Percentiles rank a stretch among this genome's conserved stretches.
Evolutionary conservation across 2,329 filamentous ascomycete genomes (phyloP).

Genomic region (Neophaeococcomyces mojaviensis): DNA sequence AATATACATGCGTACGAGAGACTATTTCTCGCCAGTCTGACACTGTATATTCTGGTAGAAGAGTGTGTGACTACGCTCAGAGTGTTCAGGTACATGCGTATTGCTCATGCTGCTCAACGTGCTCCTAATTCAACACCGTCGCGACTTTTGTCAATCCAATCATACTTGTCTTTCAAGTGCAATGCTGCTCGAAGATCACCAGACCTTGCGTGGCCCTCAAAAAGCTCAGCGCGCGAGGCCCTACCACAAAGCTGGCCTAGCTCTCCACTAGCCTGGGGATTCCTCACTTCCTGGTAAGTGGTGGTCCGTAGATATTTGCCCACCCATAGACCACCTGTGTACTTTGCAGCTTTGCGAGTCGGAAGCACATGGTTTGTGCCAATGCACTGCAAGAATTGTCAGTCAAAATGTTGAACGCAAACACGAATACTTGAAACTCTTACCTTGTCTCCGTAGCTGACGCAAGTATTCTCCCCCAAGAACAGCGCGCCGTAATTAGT

Average conservation of each 20-base stretch:
- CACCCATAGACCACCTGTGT: slow-evolving; percentile 49
- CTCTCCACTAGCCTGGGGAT: slow-evolving; percentile 38
- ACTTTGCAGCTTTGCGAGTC: slow-evolving; percentile 41
- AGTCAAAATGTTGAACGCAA: too few species aligned
- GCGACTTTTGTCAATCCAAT: too few species aligned
- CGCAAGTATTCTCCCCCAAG: slow-evolving; percentile 46
- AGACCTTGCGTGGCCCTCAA: slow-evolving; percentile 47
- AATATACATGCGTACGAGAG: too few species aligned
- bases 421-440: slow-evolving; percentile 3
- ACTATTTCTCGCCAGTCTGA: too few species aligned
- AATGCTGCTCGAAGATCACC: slow-evolving; percentile 42
- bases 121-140: too few species aligned
- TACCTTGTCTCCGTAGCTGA: slow-evolving; percentile 48
- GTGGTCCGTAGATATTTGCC: slow-evolving; percentile 46
- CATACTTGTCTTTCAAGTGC: slow-evolving; percentile 35
- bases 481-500: slow-evolving; percentile 45
- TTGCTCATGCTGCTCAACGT: too few species aligned
- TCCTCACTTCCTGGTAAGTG: slow-evolving; percentile 46
- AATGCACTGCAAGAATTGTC: slow-evolving; percentile 43
- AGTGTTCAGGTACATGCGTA: too few species aligned
- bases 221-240: slow-evolving; percentile 44
- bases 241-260: slow-evolving; percentile 44
- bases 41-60: too few species aligned
- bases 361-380: slow-evolving; percentile 50
- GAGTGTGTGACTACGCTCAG: too few species aligned